A percentile compares a stretch with the other conserved stretches of the same genome.
Evolutionary conservation across 140 eudicot genomes (phyloP).

Genomic region (Senecio squalidus): DNA sequence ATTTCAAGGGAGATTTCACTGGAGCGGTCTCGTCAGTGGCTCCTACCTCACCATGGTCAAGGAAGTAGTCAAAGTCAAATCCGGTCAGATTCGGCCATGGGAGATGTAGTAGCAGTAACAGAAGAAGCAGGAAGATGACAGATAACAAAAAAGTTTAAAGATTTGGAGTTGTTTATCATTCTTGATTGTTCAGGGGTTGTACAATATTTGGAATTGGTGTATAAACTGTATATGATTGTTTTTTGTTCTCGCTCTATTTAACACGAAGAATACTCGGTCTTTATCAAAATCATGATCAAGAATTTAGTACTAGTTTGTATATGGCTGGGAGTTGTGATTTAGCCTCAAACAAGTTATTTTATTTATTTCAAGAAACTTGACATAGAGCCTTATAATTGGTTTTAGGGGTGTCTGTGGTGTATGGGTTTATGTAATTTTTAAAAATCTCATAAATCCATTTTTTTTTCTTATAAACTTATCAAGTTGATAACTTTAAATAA

Average conservation of each 20-base stretch:
- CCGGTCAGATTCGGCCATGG: conserved; percentile 28
- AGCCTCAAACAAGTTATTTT: not conserved
- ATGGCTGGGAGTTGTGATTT: not conserved
- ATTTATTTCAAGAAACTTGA: not conserved
- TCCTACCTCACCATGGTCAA: conserved; percentile 38
- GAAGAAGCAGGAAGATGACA: conserved; percentile 23
- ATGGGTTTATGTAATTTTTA: not conserved
- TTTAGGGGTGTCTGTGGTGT: not conserved
- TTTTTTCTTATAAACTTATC: not conserved
- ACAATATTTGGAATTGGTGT: conserved; percentile 26
- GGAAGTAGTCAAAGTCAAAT: conserved; percentile 33
- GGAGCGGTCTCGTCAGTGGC: conserved; percentile 57
- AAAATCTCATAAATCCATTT: not conserved
- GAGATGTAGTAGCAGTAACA: conserved; percentile 34
- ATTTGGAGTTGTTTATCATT: conserved; percentile 8
- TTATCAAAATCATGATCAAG: conserved; percentile 5
- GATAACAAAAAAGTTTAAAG: conserved; percentile 14
- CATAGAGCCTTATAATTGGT: not conserved
- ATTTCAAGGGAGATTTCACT: conserved; percentile 35
- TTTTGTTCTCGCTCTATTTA: conserved; percentile 3
- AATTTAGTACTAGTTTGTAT: not conserved
- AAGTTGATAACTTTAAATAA: no score
- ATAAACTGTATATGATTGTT: conserved; percentile 24
- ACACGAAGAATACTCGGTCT: conserved; percentile 12
- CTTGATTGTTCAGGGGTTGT: conserved; percentile 23